phyloP scores from a whole-genome alignment of 2,329 filamentous ascomycete species.

The Neopestalotiopsis sp. region DNA sequence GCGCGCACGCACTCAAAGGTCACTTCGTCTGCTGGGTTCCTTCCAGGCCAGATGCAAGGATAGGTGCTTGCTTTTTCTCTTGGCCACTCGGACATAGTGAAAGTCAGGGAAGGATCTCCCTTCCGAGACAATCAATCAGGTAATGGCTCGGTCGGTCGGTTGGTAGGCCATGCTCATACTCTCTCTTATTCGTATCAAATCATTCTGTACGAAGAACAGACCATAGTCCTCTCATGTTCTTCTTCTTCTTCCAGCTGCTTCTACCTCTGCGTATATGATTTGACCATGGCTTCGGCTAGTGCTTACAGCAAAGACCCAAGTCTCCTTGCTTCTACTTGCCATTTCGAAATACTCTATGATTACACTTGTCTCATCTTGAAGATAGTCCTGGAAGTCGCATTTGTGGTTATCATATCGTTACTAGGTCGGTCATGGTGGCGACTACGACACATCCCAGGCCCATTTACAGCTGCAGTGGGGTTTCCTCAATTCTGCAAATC shows the following conservation, averaged over 20 bases:
- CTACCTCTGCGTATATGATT: no score
- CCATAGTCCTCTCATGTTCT: no score
- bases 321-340: no score
- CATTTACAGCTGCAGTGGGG: background rate
- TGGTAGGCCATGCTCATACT: background rate
- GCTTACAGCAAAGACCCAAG: no score
- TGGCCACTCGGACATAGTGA: background rate
- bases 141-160: background rate
- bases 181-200: background rate
- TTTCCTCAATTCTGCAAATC: background rate
- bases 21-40: background rate
- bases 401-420: background rate
- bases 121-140: slow-evolving; percentile 9
- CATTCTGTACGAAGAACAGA: background rate
- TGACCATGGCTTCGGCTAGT: no score
- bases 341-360: background rate
- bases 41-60: background rate
- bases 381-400: background rate
- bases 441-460: slow-evolving; percentile 1
- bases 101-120: background rate
- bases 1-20: no score
- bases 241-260: no score
- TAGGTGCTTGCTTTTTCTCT: slow-evolving; percentile 8
- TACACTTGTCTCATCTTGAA: background rate
- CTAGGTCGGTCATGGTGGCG: background rate